Conservation (phyloP, 495 filamentous ascomycete species). For the Trichoderma orchidacearum region DNA sequence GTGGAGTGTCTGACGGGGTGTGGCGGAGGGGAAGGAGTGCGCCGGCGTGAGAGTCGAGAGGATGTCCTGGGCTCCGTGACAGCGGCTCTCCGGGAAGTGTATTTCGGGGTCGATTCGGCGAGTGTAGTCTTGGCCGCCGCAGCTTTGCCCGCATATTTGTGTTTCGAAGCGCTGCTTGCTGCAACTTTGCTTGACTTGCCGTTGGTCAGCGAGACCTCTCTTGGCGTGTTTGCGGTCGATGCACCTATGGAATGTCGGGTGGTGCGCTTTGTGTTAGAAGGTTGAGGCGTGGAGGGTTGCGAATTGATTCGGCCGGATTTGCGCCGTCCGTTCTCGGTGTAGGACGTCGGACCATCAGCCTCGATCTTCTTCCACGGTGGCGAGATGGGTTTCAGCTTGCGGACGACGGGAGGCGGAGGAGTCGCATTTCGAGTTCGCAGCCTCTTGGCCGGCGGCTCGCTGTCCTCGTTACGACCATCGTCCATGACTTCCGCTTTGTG, state of each 20-base stretch:
- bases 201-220: conserved; percentile 8
- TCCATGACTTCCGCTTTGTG: neutral
- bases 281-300: conserved; percentile 55
- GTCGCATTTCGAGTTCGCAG: conserved; percentile 41
- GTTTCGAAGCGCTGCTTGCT: conserved; percentile 9
- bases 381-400: conserved; percentile 42
- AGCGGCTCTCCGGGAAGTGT: neutral
- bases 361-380: conserved; percentile 91
- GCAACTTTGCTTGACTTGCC: conserved; percentile 15
- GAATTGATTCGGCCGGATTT: conserved; percentile 76
- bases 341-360: conserved; percentile 76
- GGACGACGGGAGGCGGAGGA: conserved; percentile 19
- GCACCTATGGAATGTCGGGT: conserved; percentile 27
- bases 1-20: conserved; percentile 1
- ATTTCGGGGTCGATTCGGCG: neutral
- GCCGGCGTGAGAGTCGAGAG: neutral
- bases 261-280: conserved; percentile 47
- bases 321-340: conserved; percentile 66
- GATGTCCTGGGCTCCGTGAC: neutral
- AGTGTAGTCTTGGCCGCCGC: conserved; percentile 7
- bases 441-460: conserved; percentile 55
- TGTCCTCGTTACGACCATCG: conserved; percentile 13
- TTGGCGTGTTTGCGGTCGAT: conserved; percentile 9
- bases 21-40: neutral
- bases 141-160: conserved; percentile 15